phyloP scores from a whole-genome alignment of 140 eudicot genomes.

The Stevia rebaudiana region DNA sequence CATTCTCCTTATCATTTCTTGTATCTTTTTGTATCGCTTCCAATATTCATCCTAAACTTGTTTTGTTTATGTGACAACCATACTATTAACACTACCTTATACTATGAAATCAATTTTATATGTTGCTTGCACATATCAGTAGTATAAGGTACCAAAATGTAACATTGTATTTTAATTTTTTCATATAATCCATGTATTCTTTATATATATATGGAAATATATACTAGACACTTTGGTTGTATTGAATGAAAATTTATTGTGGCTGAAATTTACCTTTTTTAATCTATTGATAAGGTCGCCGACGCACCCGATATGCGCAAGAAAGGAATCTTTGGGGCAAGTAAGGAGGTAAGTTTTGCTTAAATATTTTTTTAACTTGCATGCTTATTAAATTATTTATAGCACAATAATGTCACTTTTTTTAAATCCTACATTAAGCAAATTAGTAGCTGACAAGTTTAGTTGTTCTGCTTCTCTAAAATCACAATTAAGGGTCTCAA shows the following conservation, averaged over 20 bases:
- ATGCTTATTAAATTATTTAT: background rate
- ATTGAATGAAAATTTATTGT: background rate
- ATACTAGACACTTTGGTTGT: background rate
- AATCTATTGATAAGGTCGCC: constrained; percentile 54
- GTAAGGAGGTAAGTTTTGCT: constrained; percentile 65
- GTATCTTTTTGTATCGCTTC: background rate
- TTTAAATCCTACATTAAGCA: background rate
- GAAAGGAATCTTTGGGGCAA: constrained; percentile 86
- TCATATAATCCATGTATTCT: background rate
- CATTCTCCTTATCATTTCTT: background rate
- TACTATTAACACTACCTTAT: background rate
- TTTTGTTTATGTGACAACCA: background rate
- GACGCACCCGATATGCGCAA: constrained; percentile 80
- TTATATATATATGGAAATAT: background rate
- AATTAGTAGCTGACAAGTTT: background rate
- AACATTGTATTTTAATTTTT: background rate
- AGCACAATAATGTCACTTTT: background rate
- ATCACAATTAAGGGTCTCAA: background rate
- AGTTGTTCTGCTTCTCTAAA: background rate
- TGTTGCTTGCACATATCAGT: background rate
- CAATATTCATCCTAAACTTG: constrained; percentile 1
- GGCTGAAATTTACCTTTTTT: background rate
- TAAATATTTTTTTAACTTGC: background rate
- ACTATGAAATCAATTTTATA: background rate
- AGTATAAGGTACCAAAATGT: background rate